phyloP scores from a whole-genome alignment of 352 stramenopile genomes.

The Globisporangium carolinianum region DNA sequence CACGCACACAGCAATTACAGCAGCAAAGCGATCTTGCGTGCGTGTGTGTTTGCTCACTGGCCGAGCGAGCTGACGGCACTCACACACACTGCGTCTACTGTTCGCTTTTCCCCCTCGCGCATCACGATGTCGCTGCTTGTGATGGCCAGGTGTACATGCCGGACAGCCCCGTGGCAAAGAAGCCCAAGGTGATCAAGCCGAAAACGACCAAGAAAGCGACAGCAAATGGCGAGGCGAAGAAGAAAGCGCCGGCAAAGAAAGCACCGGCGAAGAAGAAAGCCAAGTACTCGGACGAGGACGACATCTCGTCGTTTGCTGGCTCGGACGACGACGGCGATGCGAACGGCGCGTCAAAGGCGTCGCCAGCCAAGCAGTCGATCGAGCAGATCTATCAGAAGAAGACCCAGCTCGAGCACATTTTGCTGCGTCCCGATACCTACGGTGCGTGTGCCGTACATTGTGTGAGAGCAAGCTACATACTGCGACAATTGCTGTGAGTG shows the following conservation, averaged over 20 bases:
- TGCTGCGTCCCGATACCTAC: constrained; percentile 97
- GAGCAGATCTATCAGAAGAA: constrained; percentile 97
- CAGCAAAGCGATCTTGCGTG: not conserved
- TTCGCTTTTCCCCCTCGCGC: no score
- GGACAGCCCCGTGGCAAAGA: constrained; percentile 9
- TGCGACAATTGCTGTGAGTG: no score
- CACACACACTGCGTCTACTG: no score
- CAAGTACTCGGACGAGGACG: constrained; percentile 13
- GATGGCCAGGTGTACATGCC: constrained; percentile 12
- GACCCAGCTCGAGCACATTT: constrained; percentile 96
- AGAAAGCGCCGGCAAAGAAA: constrained; percentile 24
- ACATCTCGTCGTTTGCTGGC: constrained; percentile 25
- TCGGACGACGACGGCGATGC: constrained; percentile 41
- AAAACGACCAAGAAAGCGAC: constrained; percentile 30
- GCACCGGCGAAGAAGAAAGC: constrained; percentile 52
- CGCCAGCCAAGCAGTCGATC: constrained; percentile 55
- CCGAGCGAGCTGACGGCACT: no score
- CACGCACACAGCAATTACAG: no score
- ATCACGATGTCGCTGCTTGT: not conserved
- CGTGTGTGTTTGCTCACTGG: not conserved
- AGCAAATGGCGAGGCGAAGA: constrained; percentile 11
- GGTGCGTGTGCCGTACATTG: constrained; percentile 40
- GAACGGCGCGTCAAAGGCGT: constrained; percentile 14
- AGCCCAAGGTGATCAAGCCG: constrained; percentile 12
- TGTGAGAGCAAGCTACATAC: no score